Evolutionary conservation across 2,329 filamentous ascomycete species (phyloP), one percentile per base, ranked within the genome.

Genomic region (Elsinoe fawcettii): DNA sequence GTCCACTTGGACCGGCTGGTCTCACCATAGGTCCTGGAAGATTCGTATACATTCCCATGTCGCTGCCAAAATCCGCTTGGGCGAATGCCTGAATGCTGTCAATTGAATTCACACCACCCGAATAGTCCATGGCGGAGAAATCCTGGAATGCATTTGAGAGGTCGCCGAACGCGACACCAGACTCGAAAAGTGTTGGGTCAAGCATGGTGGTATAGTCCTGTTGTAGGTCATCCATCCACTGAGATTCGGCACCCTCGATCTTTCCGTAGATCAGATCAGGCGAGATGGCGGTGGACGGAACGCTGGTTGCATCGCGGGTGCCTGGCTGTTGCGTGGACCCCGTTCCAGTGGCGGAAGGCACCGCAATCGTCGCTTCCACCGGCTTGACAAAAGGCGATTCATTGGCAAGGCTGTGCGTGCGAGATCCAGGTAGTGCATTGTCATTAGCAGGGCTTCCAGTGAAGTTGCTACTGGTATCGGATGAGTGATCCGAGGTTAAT

Each of bases 131-230:
- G 9, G 49, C 27, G n/a, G 18, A 22, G n/a, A 53, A 53, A 12
- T 25, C 30, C 49, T 53, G 49, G 20, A 53, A 39, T 6, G 49
- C 49, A 39, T 30, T 25, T 4, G 49, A 27, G 6, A 53, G 54
- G 27, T 56, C 41, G 9, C 39, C 30, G 20, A 47, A 56, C 14
- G 32, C 39, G 9, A 30, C 43, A 4, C 30, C 39, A 5, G 41
- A 5, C 25, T 56, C 54, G 20, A 46, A 56, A 14, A 56, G 25
- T 16, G 54, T 25, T 8, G 54, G 54, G 46, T 56, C 54, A n/a
- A 56, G 54, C 30, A 56, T 49, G 16, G 39, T 47, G 16, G 23
- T 18, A 37, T 56, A 56, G 41, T 56, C 54, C n/a, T 47, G 37
- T 27, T 56, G 23, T n/a, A 56, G 37, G 14, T 25, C 54, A 12